Conservation (phyloP, 148 eudicot species). For the Amaranthus cruentus region DNA sequence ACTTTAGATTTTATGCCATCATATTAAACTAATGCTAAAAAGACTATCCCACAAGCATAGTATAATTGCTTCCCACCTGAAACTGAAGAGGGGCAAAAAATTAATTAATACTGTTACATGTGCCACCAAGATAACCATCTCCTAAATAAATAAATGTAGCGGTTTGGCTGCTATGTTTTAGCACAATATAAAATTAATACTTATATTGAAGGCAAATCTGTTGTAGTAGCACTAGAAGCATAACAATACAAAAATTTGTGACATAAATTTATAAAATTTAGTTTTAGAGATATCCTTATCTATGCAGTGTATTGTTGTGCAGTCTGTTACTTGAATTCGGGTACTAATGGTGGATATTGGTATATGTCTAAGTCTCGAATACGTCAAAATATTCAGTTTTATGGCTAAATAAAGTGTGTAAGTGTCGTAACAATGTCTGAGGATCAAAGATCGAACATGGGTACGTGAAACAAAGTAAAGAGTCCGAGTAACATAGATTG, state of each 20-base stretch:
- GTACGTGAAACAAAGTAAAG: not conserved
- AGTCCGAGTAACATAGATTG: not conserved
- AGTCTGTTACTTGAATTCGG: too few species aligned
- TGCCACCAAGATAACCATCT: not conserved
- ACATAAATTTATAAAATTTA: not conserved
- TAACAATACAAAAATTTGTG: not conserved
- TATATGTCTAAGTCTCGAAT: too few species aligned
- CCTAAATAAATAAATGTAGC: not conserved
- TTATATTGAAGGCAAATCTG: not conserved
- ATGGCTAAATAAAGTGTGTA: too few species aligned
- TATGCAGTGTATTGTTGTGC: too few species aligned
- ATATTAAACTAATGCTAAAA: constrained; percentile 4
- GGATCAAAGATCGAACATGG: too few species aligned
- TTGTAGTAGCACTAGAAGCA: constrained; percentile 5
- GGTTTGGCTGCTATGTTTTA: constrained; percentile 8
- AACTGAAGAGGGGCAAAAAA: not conserved
- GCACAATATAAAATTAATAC: not conserved
- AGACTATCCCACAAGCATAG: constrained; percentile 19
- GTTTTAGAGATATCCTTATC: too few species aligned
- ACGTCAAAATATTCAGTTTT: too few species aligned
- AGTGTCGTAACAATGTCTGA: too few species aligned
- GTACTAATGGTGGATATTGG: too few species aligned
- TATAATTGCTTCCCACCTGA: constrained; percentile 20
- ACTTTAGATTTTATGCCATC: constrained; percentile 23
- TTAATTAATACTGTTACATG: constrained; percentile 1